Base-by-base conservation (phyloP, 768 basidiomycete species). In the Kwoniella newhampshirensis region DNA sequence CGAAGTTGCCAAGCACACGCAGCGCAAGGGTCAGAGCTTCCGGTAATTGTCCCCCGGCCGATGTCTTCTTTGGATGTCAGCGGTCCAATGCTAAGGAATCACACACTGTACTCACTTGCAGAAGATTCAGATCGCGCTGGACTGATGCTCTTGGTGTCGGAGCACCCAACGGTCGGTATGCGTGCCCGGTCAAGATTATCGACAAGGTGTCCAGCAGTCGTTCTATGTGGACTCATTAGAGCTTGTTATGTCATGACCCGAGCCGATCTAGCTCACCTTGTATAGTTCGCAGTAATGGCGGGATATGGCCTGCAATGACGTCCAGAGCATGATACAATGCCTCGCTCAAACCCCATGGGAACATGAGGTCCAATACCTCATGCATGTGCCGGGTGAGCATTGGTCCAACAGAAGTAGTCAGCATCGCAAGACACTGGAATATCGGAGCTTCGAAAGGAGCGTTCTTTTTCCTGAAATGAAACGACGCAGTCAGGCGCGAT, bases 391-490 rank as follows among this genome's bases (percentile, higher is more conserved):
- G 92, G 0, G 96, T 98, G 44, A 99, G 80, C 75, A 92, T 94
- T 2, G 92, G 92, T 0, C 96, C 96, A 28, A 99, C 92, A 8
- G 96, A 90, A 1, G 86, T 84, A 1, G 93, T 91, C 40, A 99
- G 80, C 91, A 97, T 94, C 35, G 91, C 91, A 57, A 99, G 84
- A 77, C 96, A 98, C 81, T 97, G 90, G 71, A 99, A 98, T 57
- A 98, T 91, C 0, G 93, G 88, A 63, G 91, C 91, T 75, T 97
- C 93, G 15, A 87, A 86, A 2, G 89, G 88, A 1, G 91, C 89
- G 71, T 91, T 92, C 81, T 92, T 94, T 71, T 86, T 79, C 8
- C 78, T 78, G 58, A 13, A 17, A 15, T 15, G 21, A 30, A 50
- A 28, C 46, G 51, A 27, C 15, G 21, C 20, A 3, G 18, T 43